phyloP scores from a whole-genome alignment of 495 filamentous ascomycete species.

The Aspergillus funiculosus region DNA sequence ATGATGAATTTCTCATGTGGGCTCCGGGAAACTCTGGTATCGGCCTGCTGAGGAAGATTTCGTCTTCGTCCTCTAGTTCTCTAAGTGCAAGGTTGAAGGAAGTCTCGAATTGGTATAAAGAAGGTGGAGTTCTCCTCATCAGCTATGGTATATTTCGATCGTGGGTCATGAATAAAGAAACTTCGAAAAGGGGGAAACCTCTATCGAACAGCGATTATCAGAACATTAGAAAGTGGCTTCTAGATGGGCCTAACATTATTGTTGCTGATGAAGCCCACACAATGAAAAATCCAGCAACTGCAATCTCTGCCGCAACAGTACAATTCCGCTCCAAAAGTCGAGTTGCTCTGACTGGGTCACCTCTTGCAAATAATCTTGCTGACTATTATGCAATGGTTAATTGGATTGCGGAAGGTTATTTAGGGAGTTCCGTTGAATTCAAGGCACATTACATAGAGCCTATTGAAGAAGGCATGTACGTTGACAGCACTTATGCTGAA shows the following conservation, averaged over 20 bases:
- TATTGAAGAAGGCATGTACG: constrained; percentile 63
- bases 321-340: constrained; percentile 62
- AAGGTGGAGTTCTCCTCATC: constrained; percentile 69
- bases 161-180: constrained; percentile 35
- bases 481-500: constrained; percentile 51
- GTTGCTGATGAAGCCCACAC: constrained; percentile 83
- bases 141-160: constrained; percentile 63
- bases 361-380: constrained; percentile 71
- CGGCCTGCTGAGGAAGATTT: constrained; percentile 49
- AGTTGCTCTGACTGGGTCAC: constrained; percentile 84
- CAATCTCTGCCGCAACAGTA: constrained; percentile 47
- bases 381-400: constrained; percentile 86
- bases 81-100: constrained; percentile 31
- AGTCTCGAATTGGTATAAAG: constrained; percentile 53
- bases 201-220: constrained; percentile 33
- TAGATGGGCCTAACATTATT: constrained; percentile 63
- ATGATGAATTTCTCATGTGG: constrained; percentile 71
- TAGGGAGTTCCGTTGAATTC: constrained; percentile 64
- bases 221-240: constrained; percentile 42
- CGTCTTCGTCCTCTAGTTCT: constrained; percentile 32
- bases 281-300: constrained; percentile 57
- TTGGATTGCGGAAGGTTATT: constrained; percentile 76
- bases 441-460: constrained; percentile 60
- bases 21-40: constrained; percentile 42
- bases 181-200: constrained; percentile 12